A percentile compares a stretch with the other conserved stretches of the same genome.
Evolutionary conservation across 108 stramenopile genomes (phyloP).

Genomic region (Skeletonema menzelii): DNA sequence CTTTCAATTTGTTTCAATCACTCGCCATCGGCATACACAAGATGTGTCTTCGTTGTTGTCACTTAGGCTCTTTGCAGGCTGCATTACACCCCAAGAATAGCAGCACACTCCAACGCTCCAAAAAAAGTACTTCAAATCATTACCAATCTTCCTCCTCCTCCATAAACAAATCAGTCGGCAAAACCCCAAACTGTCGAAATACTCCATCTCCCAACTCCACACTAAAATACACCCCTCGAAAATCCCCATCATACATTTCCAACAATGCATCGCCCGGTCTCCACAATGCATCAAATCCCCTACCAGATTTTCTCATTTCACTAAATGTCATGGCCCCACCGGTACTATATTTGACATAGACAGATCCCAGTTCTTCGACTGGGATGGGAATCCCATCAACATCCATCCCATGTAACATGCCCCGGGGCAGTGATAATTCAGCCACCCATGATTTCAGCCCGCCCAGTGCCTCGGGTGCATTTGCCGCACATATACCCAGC

Average conservation of each 20-base stretch:
- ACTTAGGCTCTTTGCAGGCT: too few relatives aligned
- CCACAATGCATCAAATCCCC: constrained; percentile 87
- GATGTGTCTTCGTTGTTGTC: too few relatives aligned
- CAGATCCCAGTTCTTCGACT: constrained; percentile 55
- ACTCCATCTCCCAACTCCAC: constrained; percentile 80
- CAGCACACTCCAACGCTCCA: neutral
- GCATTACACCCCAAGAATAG: too few relatives aligned
- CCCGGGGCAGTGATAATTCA: constrained; percentile 62
- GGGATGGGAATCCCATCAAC: constrained; percentile 77
- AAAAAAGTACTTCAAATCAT: neutral
- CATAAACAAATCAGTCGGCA: constrained; percentile 56
- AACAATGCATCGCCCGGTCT: constrained; percentile 86
- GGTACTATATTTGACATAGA: constrained; percentile 88
- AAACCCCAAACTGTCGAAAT: constrained; percentile 74
- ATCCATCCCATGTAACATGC: constrained; percentile 86
- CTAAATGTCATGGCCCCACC: constrained; percentile 79
- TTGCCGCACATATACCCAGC: constrained; percentile 81
- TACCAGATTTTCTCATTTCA: constrained; percentile 67
- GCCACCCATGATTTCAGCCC: constrained; percentile 78
- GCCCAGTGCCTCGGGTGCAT: constrained; percentile 64
- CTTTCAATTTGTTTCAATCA: too few relatives aligned
- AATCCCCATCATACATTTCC: constrained; percentile 83
- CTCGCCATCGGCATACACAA: too few relatives aligned
- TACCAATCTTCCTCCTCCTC: constrained; percentile 38
- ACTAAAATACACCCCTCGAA: constrained; percentile 86